Percentiles rank a stretch among this genome's conserved stretches.
Conservation (phyloP, 1,284 basidiomycete species). For the Puccinia horiana region DNA sequence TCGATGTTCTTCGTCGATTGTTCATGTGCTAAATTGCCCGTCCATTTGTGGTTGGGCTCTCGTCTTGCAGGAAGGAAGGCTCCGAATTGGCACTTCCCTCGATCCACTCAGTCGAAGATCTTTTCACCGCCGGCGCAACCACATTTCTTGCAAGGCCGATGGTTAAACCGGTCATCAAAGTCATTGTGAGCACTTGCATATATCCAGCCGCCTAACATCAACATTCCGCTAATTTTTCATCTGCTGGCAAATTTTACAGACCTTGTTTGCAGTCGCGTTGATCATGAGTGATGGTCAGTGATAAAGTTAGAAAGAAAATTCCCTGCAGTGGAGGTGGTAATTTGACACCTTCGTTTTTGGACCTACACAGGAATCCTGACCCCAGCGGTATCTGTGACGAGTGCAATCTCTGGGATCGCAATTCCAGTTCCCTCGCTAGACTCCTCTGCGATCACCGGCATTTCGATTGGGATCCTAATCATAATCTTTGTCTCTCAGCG, state of each 20-base stretch:
- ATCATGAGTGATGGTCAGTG: conserved; percentile 50
- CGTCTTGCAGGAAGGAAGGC: conserved; percentile 31
- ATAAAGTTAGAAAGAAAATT: neutral
- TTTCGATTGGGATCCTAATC: conserved; percentile 68
- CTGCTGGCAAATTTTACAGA: conserved; percentile 3
- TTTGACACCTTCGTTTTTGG: neutral
- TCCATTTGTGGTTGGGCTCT: neutral
- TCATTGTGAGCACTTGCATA: conserved; percentile 21
- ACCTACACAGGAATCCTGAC: conserved; percentile 59
- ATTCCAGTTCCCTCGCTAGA: conserved; percentile 65
- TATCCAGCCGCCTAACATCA: neutral
- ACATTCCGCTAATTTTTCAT: neutral
- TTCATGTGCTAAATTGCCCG: neutral
- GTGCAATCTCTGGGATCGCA: conserved; percentile 69
- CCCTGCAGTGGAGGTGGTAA: neutral
- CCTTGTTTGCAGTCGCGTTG: conserved; percentile 48
- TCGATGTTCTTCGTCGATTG: neutral
- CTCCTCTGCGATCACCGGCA: conserved; percentile 63
- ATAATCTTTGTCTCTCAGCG: conserved; percentile 66
- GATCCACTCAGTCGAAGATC: conserved; percentile 18
- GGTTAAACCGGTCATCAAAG: conserved; percentile 45
- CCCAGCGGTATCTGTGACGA: conserved; percentile 70
- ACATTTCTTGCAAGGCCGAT: conserved; percentile 20
- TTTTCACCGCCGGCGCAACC: conserved; percentile 29
- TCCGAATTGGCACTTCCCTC: conserved; percentile 33